Evolutionary conservation across 768 basidiomycete species (phyloP), one percentile per base, ranked within the genome.

Genomic region (Terana coerulea): DNA sequence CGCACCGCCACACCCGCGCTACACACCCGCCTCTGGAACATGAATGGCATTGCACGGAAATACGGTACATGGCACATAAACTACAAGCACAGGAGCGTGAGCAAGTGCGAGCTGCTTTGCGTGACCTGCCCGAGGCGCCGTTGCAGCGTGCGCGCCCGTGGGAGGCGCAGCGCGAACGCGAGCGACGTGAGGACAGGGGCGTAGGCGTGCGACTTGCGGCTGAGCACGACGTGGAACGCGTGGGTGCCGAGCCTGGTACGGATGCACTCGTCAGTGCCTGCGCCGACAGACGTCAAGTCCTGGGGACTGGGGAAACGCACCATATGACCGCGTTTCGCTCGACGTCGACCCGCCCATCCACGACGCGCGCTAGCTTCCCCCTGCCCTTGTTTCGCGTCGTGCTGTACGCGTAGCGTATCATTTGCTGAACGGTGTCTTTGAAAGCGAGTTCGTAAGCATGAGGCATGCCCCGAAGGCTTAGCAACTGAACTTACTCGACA

Each of bases 231-330:
- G 60, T 81, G 75, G 66, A 95, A 94, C 2, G 93, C 93, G 54
- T 86, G 84, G 40, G 75, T 76, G 35, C 91, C 89, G 21, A 95
- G 77, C 91, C 92, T 95, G n/a, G 19, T 6, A 26, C 28, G 29
- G 33, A 17, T 52, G 49, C 49, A 41, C 19, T 19, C 39, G 26
- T 29, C 31, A 22, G 35, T 19, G 22, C 29, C 28, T 17, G 40
- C 35, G 30, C 37, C 37, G 37, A 15, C 37, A 17, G n/a, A n/a
- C n/a, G n/a, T n/a, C n/a, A n/a, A n/a, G n/a, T n/a, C n/a, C 12
- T 17, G n/a, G 39, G 42, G 11, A 24, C 21, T 36, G 58, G n/a
- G n/a, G n/a, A n/a, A n/a, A n/a, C 78, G 59, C 58, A 91, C 91
- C 90, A 93, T 29, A 75, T 58, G 17, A 87, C 76, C 25, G 76